Base-by-base conservation (phyloP, 495 filamentous ascomycete species). In the Aspergillus panamensis region DNA sequence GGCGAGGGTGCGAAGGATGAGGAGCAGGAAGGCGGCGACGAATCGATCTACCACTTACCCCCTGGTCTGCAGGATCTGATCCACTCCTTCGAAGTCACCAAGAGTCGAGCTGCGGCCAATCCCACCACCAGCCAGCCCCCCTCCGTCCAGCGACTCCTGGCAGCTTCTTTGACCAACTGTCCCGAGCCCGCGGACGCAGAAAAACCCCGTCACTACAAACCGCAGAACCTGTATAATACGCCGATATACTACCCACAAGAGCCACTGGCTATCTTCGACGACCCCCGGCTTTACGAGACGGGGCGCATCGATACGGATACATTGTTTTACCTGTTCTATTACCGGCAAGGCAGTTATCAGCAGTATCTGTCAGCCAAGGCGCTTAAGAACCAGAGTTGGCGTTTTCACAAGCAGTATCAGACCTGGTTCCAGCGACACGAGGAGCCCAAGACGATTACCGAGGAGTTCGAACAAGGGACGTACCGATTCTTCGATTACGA, bases 401-500 rank as follows among this genome's bases (percentile, higher is more conserved):
- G 94, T 32, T 98, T 98, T 72, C 94, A 98, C 71, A 98, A 97
- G 75, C 94, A 97, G 69, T 98, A 97, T 69, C 94, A 98, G 70
- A 98, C 94, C 9, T 98, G 94, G 94, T 98, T 98, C 61, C 94
- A 98, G 72, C 82, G 94, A 40, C 94, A 98, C 63, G 94, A 98
- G 67, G 94, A 98, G 77, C 94, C 94, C 17, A 97, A 98, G 77
- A 90, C 84, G 44, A 98, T 98, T 66, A 97, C 94, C 0, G 95
- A 98, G 68, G 94, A 98, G 69, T 97, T 88, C 60, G 94, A 98
- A 77, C 93, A 98, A 73, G 94, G 94, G 25, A 97, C 94, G 6
- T 98, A 98, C 74, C 85, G 94, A 44, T 98, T 98, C 77, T 98
- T 98, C 74, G 94, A 98, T 72, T 98, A 97, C 66, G 94, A 98